These are phyloP conservation scores for Phytophthora cajani DNA, from an alignment of 352 stramenopile species.

Conservation along the genomic window DNA sequence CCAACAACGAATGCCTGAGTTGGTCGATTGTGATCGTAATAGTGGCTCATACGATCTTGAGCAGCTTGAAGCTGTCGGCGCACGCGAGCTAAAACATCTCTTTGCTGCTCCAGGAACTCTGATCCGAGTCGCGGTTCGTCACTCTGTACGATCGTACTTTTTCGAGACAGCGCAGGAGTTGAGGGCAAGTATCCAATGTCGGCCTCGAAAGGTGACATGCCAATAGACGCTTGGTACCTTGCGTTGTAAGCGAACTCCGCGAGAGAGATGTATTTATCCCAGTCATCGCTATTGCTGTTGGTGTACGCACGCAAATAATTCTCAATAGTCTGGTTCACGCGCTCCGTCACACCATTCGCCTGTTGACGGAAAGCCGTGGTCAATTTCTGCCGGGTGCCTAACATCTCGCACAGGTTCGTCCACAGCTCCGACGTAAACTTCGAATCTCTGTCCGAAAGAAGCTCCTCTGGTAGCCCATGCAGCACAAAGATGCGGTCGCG, in stretches of 20 bases:
- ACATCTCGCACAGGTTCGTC: slow-evolving; percentile 12
- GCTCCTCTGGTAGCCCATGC: slow-evolving; percentile 14
- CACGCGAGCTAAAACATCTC: neutral
- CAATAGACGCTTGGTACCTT: neutral
- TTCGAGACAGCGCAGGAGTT: too few relatives aligned
- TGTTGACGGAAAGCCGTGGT: slow-evolving; percentile 17
- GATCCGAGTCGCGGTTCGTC: neutral
- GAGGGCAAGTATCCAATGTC: neutral
- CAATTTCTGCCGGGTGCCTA: slow-evolving; percentile 19
- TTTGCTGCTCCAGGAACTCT: neutral
- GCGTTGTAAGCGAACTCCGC: neutral
- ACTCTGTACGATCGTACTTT: too few relatives aligned
- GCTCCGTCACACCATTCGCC: slow-evolving; percentile 19
- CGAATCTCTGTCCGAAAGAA: slow-evolving; percentile 20
- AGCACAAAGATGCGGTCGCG: slow-evolving; percentile 10
- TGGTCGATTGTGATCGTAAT: neutral
- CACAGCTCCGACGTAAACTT: slow-evolving; percentile 28
- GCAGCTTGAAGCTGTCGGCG: too few relatives aligned
- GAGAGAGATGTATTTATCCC: neutral
- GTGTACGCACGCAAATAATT: slow-evolving; percentile 7
- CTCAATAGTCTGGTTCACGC: slow-evolving; percentile 21
- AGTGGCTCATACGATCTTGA: neutral
- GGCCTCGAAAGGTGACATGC: neutral
- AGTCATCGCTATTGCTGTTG: neutral
- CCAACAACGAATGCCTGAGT: neutral